Evolutionary conservation across 768 basidiomycete genomes (phyloP).

Genomic region (Collybia sp.): DNA sequence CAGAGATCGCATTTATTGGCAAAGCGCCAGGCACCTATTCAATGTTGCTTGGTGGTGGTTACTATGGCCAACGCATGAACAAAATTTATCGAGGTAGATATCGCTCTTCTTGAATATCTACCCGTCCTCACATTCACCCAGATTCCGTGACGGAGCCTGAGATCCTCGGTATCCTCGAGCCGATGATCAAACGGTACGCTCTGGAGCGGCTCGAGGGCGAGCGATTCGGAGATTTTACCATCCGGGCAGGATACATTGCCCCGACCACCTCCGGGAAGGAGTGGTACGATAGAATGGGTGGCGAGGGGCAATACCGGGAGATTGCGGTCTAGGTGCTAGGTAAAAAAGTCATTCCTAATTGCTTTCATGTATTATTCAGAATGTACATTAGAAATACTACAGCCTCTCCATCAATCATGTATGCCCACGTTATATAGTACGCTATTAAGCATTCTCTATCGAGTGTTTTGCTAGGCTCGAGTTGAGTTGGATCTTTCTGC

Average conservation of each 20-base stretch:
- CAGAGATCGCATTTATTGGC: conserved; percentile 94
- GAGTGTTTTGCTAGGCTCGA: no score
- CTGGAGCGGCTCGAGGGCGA: conserved; percentile 84
- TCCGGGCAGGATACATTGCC: conserved; percentile 87
- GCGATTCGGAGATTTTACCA: conserved; percentile 92
- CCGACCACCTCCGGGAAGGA: conserved; percentile 77
- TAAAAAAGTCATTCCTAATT: no score
- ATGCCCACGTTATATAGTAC: no score
- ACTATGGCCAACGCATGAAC: conserved; percentile 90
- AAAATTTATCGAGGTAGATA: conserved; percentile 83
- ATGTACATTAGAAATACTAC: no score
- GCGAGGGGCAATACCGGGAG: conserved; percentile 57
- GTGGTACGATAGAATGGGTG: conserved; percentile 86
- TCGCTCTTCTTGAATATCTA: conserved; percentile 4
- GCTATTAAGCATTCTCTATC: no score
- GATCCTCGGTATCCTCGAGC: conserved; percentile 81
- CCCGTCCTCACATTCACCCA: conserved; percentile 17
- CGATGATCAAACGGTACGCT: conserved; percentile 95
- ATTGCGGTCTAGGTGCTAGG: conserved; percentile 9
- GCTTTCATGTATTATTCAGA: no score
- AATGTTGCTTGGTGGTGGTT: conserved; percentile 96
- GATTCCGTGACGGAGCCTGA: conserved; percentile 89
- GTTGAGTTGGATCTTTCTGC: no score
- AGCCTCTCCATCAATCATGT: no score
- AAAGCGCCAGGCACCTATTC: conserved; percentile 91